Base-by-base conservation (phyloP, 768 basidiomycete genomes). In the Hericium alpestre region DNA sequence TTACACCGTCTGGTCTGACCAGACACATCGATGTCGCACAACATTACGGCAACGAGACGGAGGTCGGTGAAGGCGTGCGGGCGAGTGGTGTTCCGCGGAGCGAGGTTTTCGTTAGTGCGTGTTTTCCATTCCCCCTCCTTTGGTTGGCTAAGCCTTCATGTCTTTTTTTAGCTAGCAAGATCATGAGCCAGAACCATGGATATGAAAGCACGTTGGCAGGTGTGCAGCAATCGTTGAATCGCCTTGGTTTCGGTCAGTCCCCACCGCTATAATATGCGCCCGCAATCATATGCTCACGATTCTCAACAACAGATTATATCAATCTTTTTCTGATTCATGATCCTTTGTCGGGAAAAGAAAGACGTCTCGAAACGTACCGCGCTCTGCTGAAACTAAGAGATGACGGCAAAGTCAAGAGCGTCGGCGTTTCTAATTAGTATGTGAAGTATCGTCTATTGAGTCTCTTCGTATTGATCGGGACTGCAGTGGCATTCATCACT, bases 391-490 rank as follows among this genome's bases (percentile, higher is more conserved):
- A 84, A 39, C 77, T 79, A 16, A 78, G 79, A 59, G 65, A 72
- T 27, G 76, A 71, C 2, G 89, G 90, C 3, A 87, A 87, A 63
- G 77, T 90, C 55, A 76, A 79, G 59, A 75, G 76, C 7, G 79
- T 90, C 20, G 90, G 90, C 1, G 90, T 92, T 8, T 90, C 87
- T 1, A 93, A 93, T 70, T 93, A 83, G 87, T 89, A 62, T 43
- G n/a, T 27, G 6, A 3, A 6, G 85, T 62, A 25, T 8, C 16
- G 18, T 32, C 38, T 8, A 7, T n/a, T 49, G 38, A 37, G 15
- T 1, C n/a, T 41, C 18, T 53, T 27, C 32, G 9, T 39, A n/a
- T 16, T 38, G 46, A 37, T 27, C 39, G 49, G 15, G 32, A 27
- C 23, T 40, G n/a, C 51, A 91, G 89, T 62, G 79, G 78, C 22